phyloP scores from a whole-genome alignment of 495 filamentous ascomycete genomes.

The Astrothelium macrocarpum region DNA sequence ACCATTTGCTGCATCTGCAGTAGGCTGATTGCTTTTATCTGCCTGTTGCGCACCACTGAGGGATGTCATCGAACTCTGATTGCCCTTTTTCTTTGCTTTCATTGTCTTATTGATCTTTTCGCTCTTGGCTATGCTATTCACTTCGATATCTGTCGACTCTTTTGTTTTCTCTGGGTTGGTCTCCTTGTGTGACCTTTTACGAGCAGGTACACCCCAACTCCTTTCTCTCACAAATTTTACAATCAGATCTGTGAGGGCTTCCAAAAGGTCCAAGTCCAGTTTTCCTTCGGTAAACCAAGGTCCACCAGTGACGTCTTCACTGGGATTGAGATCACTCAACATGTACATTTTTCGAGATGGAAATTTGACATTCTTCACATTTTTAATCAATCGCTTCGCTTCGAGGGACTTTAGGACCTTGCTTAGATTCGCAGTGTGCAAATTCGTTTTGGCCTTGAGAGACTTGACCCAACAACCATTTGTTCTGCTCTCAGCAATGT shows the following conservation, averaged over 20 bases:
- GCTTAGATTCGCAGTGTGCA: conserved; percentile 49
- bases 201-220: conserved; percentile 42
- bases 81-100: conserved; percentile 11
- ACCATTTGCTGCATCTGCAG: neutral
- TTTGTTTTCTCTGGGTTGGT: neutral
- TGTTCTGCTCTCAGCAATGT: conserved; percentile 69
- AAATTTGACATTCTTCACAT: conserved; percentile 50
- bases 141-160: neutral
- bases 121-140: neutral
- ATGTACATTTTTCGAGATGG: conserved; percentile 58
- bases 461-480: conserved; percentile 84
- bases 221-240: conserved; percentile 58
- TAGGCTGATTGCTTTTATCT: neutral
- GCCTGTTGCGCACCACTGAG: conserved; percentile 1
- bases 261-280: conserved; percentile 79
- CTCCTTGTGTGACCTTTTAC: neutral
- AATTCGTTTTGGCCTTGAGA: conserved; percentile 61
- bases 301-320: conserved; percentile 82
- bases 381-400: conserved; percentile 77
- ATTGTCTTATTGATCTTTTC: neutral
- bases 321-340: conserved; percentile 57
- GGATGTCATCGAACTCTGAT: conserved; percentile 17
- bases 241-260: conserved; percentile 55
- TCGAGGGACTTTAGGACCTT: conserved; percentile 42
- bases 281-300: conserved; percentile 86